Evolutionary conservation across 768 basidiomycete genomes (phyloP), one percentile per base, ranked within the genome.

Genomic region (Tulasnella sp.): DNA sequence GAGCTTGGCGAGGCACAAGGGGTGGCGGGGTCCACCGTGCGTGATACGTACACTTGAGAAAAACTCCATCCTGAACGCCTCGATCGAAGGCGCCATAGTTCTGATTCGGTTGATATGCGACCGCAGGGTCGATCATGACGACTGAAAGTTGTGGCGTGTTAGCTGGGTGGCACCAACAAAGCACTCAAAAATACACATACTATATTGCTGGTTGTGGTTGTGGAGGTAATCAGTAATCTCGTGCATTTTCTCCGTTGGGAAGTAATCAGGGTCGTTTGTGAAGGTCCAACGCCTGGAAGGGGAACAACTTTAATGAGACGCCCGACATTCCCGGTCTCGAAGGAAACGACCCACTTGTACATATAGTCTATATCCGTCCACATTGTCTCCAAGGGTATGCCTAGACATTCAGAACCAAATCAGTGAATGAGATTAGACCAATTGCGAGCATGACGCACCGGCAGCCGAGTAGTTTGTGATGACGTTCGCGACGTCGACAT

Each of bases 331-430:
- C n/a, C 39, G 37, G 45, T 72, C 22, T 31, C 37, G 19, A 19
- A 72, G 3, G 19, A 31, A 19, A 9, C 2, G 19, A 36, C 72
- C 36, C 17, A 74, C 72, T 64, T 74, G 31, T 74, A 54, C 72
- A 74, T 74, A 19, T 74, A 74, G 90, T 91, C 74, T 8, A 76
- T 70, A 40, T 76, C 74, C 22, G 68, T 76, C 68, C 91, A 91
- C 90, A 91, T 91, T 0, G 90, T 91, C 81, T 92, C 90, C 3
- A 91, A 85, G 8, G 91, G 91, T 73, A 92, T 91, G 2, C 82
- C 72, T 74, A n/a, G 38, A n/a, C 34, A 36, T 36, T 31, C 6
- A 31, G 31, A 15, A 29, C 15, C 42, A 19, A 31, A 25, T 40
- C 15, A 17, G 36, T 38, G 15, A 37, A 67, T 37, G 39, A 29